These are phyloP conservation scores for Codiaeum variegatum DNA, from an alignment of 441 rosid species.

Conservation along the genomic window DNA sequence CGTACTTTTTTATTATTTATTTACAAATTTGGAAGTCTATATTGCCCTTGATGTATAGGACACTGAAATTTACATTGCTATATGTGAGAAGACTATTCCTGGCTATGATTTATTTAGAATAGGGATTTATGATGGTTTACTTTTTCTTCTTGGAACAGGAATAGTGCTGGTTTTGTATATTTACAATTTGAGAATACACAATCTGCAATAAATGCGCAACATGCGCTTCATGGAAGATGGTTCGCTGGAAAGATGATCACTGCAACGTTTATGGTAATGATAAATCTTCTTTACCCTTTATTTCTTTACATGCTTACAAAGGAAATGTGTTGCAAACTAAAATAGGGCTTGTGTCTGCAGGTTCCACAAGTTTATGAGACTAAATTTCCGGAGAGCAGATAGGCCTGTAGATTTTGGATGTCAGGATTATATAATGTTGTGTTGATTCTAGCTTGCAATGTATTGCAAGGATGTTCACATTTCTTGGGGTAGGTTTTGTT, in stretches of 20 bases:
- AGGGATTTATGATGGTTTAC: neutral
- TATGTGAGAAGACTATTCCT: no score
- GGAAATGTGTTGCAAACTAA: neutral
- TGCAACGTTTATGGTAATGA: constrained; percentile 78
- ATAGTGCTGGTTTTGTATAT: constrained; percentile 80
- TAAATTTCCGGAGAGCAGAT: constrained; percentile 58
- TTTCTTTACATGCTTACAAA: neutral
- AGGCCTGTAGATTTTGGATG: constrained; percentile 23
- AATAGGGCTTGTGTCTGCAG: constrained; percentile 28
- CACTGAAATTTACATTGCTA: no score
- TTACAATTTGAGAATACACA: constrained; percentile 60
- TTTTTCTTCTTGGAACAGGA: constrained; percentile 42
- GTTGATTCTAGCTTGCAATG: neutral
- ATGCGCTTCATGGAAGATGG: constrained; percentile 95
- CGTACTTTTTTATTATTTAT: constrained; percentile 5
- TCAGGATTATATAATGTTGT: neutral
- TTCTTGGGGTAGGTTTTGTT: neutral
- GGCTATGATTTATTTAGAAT: no score
- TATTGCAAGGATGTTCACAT: neutral
- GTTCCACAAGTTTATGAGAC: constrained; percentile 54
- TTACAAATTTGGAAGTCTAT: neutral
- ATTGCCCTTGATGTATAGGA: neutral
- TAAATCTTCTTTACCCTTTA: neutral
- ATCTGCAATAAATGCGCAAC: constrained; percentile 66
- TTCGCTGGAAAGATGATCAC: constrained; percentile 98